Base-by-base conservation (phyloP, 805 yeast genomes). In the Maudiozyma serrabonitensis region DNA sequence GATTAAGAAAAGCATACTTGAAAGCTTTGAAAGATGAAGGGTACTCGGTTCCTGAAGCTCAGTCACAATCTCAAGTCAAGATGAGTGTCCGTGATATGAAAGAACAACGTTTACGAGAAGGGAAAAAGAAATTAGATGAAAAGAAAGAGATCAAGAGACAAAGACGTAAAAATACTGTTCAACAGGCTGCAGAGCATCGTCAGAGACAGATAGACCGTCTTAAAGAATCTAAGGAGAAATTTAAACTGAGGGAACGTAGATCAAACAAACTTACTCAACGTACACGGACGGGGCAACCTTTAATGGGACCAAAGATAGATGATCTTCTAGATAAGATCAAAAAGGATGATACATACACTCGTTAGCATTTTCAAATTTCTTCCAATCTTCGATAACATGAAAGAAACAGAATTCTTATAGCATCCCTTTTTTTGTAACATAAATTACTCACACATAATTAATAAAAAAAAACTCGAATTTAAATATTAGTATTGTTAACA, bases 271-370 rank as follows among this genome's bases (percentile, higher is more conserved):
- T 82, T 46, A 68, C 73, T 8, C 72, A 75, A 50, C 81, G 72
- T 53, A 90, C 95, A 1, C 73, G 73, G 57, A 62, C 70, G 3
- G 98, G 98, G 0, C 98, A 90, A 64, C 97, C 97, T 2, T 67
- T 79, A 43, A 87, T 90, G 91, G 96, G 88, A 0, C 95, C 96
- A 15, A 78, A 95, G 66, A 87, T 90, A 50, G 82, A 80, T 49
- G 78, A 80, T 56, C 70, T 90, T 42, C 72, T 90, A 45, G 93
- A 84, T 48, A 87, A 88, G 65, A 86, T 90, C 52, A 81, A 78
- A 60, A 67, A 67, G 28, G 82, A 79, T 54, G 66, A 66, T 32
- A 59, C 63, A 3, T 66, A 64, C 48, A 62, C 66, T 4, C 52
- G 43, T 25, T 45, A 13, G 42, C 23, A 39, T 19, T 28, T 28